A percentile compares a stretch with the other conserved stretches of the same genome.
These are phyloP conservation scores for Cladobotryum mycophilum DNA, from an alignment of 2,329 filamentous ascomycete genomes.

Conservation along the genomic window DNA sequence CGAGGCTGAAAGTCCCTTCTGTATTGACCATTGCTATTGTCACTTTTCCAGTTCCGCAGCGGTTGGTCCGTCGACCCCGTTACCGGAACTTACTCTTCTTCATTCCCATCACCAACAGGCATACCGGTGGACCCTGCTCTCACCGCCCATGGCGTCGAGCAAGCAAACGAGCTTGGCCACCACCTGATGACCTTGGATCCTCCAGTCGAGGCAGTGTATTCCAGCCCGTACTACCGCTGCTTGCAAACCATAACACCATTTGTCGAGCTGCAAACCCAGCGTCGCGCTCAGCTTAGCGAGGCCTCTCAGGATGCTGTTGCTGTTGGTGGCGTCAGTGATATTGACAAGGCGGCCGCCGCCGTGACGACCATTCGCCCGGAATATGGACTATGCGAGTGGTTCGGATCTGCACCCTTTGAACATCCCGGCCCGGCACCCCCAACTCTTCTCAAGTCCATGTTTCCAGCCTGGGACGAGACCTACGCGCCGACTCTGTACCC, in stretches of 20 bases:
- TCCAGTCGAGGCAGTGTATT: slow-evolving; percentile 71
- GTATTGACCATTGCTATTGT: slow-evolving; percentile 15
- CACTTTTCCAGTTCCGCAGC: slow-evolving; percentile 65
- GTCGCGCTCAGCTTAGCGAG: neutral
- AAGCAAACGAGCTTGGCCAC: slow-evolving; percentile 69
- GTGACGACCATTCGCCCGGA: slow-evolving; percentile 46
- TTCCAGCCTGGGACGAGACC: slow-evolving; percentile 53
- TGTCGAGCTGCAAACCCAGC: slow-evolving; percentile 37
- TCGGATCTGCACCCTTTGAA: slow-evolving; percentile 75
- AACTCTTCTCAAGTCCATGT: slow-evolving; percentile 56
- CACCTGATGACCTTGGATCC: slow-evolving; percentile 58
- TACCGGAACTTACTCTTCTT: slow-evolving; percentile 70
- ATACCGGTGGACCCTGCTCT: slow-evolving; percentile 84
- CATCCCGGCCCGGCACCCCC: slow-evolving; percentile 73
- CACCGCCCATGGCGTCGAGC: slow-evolving; percentile 77
- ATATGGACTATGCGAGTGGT: slow-evolving; percentile 74
- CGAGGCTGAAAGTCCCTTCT: slow-evolving; percentile 5
- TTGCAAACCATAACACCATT: slow-evolving; percentile 76
- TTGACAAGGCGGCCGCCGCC: slow-evolving; percentile 14
- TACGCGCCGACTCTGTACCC: slow-evolving; percentile 63
- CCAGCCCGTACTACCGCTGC: slow-evolving; percentile 80
- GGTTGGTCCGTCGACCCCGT: slow-evolving; percentile 80
- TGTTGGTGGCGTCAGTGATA: neutral
- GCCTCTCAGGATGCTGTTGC: neutral
- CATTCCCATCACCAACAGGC: slow-evolving; percentile 74